Base-by-base conservation (phyloP, 345 rosid species). In the Raphanus raphanistrum region DNA sequence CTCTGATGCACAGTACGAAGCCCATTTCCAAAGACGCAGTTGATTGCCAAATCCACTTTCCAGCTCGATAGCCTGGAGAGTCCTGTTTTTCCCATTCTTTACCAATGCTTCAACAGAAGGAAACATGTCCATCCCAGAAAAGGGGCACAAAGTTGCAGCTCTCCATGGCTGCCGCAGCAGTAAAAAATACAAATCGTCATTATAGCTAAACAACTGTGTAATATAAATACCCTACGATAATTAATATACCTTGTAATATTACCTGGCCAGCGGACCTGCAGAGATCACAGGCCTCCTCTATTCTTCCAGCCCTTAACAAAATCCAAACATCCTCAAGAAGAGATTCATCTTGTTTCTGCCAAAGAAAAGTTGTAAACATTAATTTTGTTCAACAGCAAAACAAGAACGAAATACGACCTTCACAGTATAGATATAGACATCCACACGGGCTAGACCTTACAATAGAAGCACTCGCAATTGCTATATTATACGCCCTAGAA, bases 261-360 rank as follows among this genome's bases (percentile, higher is more conserved):
- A 95, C 99, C 97, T 95, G 98, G 73, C 98, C 97, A 58, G 97
- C 99, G 31, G 98, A 91, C 60, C 90, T 89, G 87, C 99, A 95
- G 76, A 95, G 92, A 54, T 86, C 88, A 71, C 93, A 90, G 73
- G 99, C 99, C 87, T 95, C 97, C 62, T 88, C 90, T 50, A 88
- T 71, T 85, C 99, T 88, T 76, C 99, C 99, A 52, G 98, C 99
- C 88, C 94, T 88, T 82, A 95, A 70, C 52, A 95, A 88, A 73
- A 88, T 90, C 98, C 99, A 95, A 16, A 90, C 90, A 85, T 95
- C 99, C 84, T 95, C 99, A 71, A 95, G 83, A 63, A 95, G 90
- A 73, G 91, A 92, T 72, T 95, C 96, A 74, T 95, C 97, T 89
- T 92, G 98, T 83, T 92, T 95, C 99, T 95, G 85, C 59, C 55